These are phyloP conservation scores for Aspergillus cristatus DNA, from an alignment of 495 filamentous ascomycete genomes.

Conservation along the genomic window DNA sequence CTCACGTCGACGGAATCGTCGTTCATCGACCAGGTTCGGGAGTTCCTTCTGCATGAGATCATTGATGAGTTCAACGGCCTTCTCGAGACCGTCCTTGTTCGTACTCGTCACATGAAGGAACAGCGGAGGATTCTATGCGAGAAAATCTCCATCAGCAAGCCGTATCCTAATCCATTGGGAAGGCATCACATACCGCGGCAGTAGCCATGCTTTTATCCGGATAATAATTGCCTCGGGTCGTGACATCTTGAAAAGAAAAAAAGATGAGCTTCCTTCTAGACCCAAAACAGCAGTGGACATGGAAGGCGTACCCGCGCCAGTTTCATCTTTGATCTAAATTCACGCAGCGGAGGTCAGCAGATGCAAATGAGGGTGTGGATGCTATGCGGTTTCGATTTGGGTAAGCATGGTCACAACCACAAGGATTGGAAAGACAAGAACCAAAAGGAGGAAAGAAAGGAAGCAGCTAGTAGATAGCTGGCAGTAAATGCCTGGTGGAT, in stretches of 20 bases:
- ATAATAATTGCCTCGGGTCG: constrained; percentile 90
- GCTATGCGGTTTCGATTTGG: constrained; percentile 52
- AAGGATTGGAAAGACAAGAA: constrained; percentile 27
- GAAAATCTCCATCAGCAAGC: background rate
- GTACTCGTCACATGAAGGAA: constrained; percentile 95
- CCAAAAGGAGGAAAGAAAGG: constrained; percentile 21
- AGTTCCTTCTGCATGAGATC: constrained; percentile 95
- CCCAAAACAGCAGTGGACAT: constrained; percentile 33
- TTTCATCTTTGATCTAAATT: constrained; percentile 99
- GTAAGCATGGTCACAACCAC: constrained; percentile 75
- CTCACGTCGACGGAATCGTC: constrained; percentile 82
- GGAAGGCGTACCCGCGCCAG: constrained; percentile 96
- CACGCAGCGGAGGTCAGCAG: constrained; percentile 93
- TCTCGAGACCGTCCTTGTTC: constrained; percentile 81
- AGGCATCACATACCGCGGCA: constrained; percentile 57
- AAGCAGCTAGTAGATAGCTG: constrained; percentile 26
- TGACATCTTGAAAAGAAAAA: constrained; percentile 82
- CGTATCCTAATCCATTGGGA: background rate
- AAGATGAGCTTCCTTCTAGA: constrained; percentile 53
- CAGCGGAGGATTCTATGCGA: constrained; percentile 74
- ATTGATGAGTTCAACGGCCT: constrained; percentile 75
- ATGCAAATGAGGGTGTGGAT: constrained; percentile 79
- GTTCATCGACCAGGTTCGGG: constrained; percentile 90
- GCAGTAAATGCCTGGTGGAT: constrained; percentile 55
- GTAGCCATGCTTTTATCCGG: constrained; percentile 97